A percentile compares a stretch with the other conserved stretches of the same genome.
These are phyloP conservation scores for Cokeromyces recurvatus DNA, from an alignment of 371 early-diverging fungal genomes.

Conservation along the genomic window DNA sequence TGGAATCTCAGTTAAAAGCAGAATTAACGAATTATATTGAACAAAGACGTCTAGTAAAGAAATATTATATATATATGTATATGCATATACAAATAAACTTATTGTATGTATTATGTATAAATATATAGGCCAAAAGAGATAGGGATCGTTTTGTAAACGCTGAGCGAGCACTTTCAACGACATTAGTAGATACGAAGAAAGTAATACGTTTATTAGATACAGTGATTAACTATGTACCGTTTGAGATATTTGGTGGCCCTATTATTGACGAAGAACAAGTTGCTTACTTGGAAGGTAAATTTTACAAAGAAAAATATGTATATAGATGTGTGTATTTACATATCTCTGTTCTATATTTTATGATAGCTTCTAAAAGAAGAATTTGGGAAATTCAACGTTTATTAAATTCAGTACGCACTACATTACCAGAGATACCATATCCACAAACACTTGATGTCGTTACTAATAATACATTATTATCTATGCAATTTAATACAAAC, in stretches of 20 bases:
- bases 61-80: neutral
- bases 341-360: no score
- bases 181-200: slow-evolving; percentile 18
- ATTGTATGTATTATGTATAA: neutral
- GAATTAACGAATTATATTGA: slow-evolving; percentile 27
- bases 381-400: slow-evolving; percentile 30
- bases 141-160: slow-evolving; percentile 23
- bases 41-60: slow-evolving; percentile 24
- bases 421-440: slow-evolving; percentile 40
- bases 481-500: slow-evolving; percentile 19
- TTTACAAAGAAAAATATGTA: no score
- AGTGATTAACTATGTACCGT: slow-evolving; percentile 27
- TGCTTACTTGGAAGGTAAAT: slow-evolving; percentile 29
- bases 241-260: slow-evolving; percentile 37
- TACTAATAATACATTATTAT: slow-evolving; percentile 28
- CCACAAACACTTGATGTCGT: slow-evolving; percentile 35
- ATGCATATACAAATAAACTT: neutral
- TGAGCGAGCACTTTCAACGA: slow-evolving; percentile 22
- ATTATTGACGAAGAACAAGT: slow-evolving; percentile 35
- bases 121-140: slow-evolving; percentile 34
- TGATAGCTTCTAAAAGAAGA: slow-evolving; percentile 16
- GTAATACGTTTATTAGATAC: slow-evolving; percentile 21
- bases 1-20: slow-evolving; percentile 25
- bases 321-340: neutral
- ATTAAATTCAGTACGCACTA: slow-evolving; percentile 29